Base-by-base conservation (phyloP, 305 asterid species). In the Fraxinus sp. region DNA sequence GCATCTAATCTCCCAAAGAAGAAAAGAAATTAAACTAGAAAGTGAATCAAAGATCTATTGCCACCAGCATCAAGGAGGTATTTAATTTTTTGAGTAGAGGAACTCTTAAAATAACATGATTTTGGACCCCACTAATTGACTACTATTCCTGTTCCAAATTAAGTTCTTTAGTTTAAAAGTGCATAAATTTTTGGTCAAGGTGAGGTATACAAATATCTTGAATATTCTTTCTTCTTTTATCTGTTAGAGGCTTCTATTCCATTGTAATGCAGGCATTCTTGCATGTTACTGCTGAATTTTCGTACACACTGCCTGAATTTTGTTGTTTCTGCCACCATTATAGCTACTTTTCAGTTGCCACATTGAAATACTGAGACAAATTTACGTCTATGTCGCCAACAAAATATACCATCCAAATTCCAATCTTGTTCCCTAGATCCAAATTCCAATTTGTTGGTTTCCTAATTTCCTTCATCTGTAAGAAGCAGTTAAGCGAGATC, bases 21-120 rank as follows among this genome's bases (percentile, higher is more conserved):
- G 81, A 26, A 76, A 57, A 20, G 39, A 36, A 77, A 30, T 22
- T 78, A 11, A 52, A 66, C 49, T 41, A 82, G 44, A 78, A 46
- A 44, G 81, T 36, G 75, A 72, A 46, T 22, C 18, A 81, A 33
- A 79, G 33, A 79, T 82, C 80, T 39, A 5, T 73, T 76, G 20
- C 78, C 77, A 76, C 24, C 30, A 46, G 35, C 68, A 44, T 72
- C 46, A 14, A 72, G 77, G 75, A 11, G 41, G 11, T 72, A 6
- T 33, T 33, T 32, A 32, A 14, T 32, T 72, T 70, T 13, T 72
- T 32, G 44, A n/a, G 77, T 7, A 72, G 26, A 35, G 49, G 46
- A 71, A 72, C 77, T 72, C 46, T 33, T 72, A 72, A 35, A 68
- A n/a, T 70, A 70, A 70, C 24, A 3, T 32, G 46, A 33, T 72